Base-by-base conservation (phyloP, 1,139 yeast species). In the Kazachstania sp. region DNA sequence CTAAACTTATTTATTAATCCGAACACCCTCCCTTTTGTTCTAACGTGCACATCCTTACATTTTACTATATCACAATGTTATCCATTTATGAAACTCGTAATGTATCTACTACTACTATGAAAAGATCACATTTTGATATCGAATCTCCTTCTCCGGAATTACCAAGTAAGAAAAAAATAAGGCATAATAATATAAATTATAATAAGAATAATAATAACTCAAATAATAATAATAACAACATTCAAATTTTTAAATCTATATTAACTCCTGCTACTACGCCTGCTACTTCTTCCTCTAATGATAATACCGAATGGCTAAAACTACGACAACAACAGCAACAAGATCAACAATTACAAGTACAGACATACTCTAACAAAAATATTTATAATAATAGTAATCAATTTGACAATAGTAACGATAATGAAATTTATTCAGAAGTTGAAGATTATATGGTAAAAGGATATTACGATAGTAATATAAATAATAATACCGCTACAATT, bases 401-500 rank as follows among this genome's bases (percentile, higher is more conserved):
- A 32, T 15, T 32, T 15, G 19, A 32, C 12, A 23, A 2, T 23
- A 23, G 8, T 12, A 9, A 20, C 3, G 42, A 30, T 37, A 15
- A 32, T 26, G 56, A 52, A 18, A 55, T 57, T n/a, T 53, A 58
- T 31, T 51, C 55, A 11, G 61, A 58, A 41, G 51, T 55, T 6
- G 60, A 58, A 45, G 60, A 55, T 20, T 58, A 58, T 43, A 58
- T 56, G 60, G 41, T 52, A 13, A 40, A 45, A 19, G 20, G 28
- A 11, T 28, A 32, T 12, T n/a, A 40, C 19, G 18, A n/a, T 11
- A 16, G 26, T 13, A 41, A 11, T 5, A 19, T 31, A 18, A 28
- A 15, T n/a, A 39, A 41, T 19, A 29, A 35, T 28, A n/a, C 28
- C 26, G 28, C 13, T n/a, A 83, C 90, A 58, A 79, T 83, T 58